Base-by-base conservation (phyloP, 306 rosid species). In the Rubus idaeus region DNA sequence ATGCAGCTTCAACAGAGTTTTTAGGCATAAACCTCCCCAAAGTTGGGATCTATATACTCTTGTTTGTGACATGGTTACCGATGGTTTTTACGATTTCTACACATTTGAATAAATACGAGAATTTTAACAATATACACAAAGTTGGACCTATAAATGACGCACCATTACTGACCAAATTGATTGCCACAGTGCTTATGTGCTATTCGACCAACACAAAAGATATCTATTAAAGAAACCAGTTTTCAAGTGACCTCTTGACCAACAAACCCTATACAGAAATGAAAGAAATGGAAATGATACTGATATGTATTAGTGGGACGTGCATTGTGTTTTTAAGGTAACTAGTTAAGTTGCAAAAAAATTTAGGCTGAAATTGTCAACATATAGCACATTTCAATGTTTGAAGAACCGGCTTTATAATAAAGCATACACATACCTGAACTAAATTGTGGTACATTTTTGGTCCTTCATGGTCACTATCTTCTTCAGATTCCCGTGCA, bases 341-440 rank as follows among this genome's bases (percentile, higher is more conserved):
- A 30, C n/a, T 6, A 13, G 41, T 52, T 73, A 58, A 42, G 39
- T 41, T 9, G 16, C 2, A 0, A 13, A 45, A 12, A 16, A 2
- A 20, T 2, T 41, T 14, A 10, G 18, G 7, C 62, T 35, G 52
- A 57, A 81, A 63, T 35, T 70, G 14, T 51, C 30, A 2, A 56
- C 57, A 71, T 62, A 10, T 20, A 74, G 20, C 4, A 73, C 64
- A 45, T 30, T 84, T 42, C 65, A 79, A 46, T 68, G 53, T 68
- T 71, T 53, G 81, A 44, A 81, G 75, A 84, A 78, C 70, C 44
- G 51, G 66, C 60, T 52, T 44, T 67, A 74, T 41, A 41, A 60
- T 14, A 65, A 70, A 73, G 63, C 51, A 75, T 67, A 23, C 35
- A 78, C 72, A 26, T 89, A 91, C 96, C 93, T 87, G 83, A 83